Base-by-base conservation (phyloP, 441 rosid species). In the Corymbia calophylla region DNA sequence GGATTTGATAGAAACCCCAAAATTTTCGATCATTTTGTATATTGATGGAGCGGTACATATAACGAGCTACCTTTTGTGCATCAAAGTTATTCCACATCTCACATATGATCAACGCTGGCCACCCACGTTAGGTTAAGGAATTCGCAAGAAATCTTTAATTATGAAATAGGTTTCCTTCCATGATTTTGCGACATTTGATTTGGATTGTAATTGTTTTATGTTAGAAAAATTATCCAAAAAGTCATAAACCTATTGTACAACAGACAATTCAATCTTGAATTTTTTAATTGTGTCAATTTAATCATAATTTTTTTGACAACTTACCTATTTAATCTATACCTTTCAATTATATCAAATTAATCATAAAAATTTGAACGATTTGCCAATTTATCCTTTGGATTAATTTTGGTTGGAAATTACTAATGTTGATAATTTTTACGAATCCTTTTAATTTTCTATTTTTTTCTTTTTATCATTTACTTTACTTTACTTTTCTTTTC, bases 391-490 rank as follows among this genome's bases (percentile, higher is more conserved):
- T 58, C 29, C 4, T 9, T 58, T 5, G 1, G 0, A 10, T 58
- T 5, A 58, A 58, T 11, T 58, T 58, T 58, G 2, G 10, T 23
- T 56, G 23, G 62, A 58, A 58, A 8, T 9, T 1, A 10, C 3
- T 23, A 5, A 58, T 3, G 7, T 58, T 23, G 13, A 58, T 0
- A 58, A 2, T 58, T 23, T 58, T 23, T 0, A 5, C 0, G 25
- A 56, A 5, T 58, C 21, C 9, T 56, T 58, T 58, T 58, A 4
- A 58, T 21, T 56, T 56, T 58, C 29, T 56, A 27, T n/a, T 8
- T 3, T 23, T 58, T 39, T 39, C 44, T 58, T 25, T 56, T 56
- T 23, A 56, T 10, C 4, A 21, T 56, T 23, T 21, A 19, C 11
- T 4, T n/a, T n/a, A n/a, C n/a, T n/a, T n/a, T n/a, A n/a, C n/a